Percentiles rank a stretch among this genome's conserved stretches.
phyloP scores from a whole-genome alignment of 306 rosid species.

The Astragalus membranaceus region DNA sequence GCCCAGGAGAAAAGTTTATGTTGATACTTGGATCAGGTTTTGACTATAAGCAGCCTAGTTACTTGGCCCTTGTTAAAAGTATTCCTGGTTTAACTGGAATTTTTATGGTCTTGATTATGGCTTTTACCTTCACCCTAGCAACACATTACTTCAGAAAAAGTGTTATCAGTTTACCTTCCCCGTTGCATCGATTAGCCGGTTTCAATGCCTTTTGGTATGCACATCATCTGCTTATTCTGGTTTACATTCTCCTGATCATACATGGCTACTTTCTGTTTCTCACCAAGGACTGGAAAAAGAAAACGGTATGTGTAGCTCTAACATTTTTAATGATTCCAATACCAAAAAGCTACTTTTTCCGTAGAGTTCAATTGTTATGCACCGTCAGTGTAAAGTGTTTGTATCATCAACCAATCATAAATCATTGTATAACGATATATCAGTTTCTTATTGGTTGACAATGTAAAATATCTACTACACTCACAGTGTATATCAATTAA shows the following conservation, averaged over 20 bases:
- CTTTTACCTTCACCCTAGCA: conserved; percentile 68
- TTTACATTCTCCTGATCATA: conserved; percentile 46
- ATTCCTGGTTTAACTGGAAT: conserved; percentile 59
- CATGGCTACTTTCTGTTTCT: conserved; percentile 73
- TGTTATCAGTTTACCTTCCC: conserved; percentile 47
- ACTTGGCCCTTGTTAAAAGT: conserved; percentile 32
- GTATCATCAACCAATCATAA: too few relatives aligned
- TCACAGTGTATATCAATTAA: too few relatives aligned
- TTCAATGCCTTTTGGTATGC: conserved; percentile 95
- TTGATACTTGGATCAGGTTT: conserved; percentile 44
- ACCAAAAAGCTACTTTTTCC: neutral
- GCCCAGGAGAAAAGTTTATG: conserved; percentile 38
- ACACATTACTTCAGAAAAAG: conserved; percentile 57
- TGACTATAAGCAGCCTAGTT: conserved; percentile 41
- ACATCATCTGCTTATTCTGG: conserved; percentile 76
- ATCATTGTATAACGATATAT: too few relatives aligned
- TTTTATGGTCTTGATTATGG: conserved; percentile 58
- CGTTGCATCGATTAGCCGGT: conserved; percentile 58
- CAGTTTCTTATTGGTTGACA: too few relatives aligned
- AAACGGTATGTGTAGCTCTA: conserved; percentile 50
- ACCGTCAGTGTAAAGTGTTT: too few relatives aligned
- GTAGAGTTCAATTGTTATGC: neutral
- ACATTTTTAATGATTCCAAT: neutral
- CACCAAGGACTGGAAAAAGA: conserved; percentile 45
- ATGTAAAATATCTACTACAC: too few relatives aligned